Base-by-base conservation (phyloP, 805 yeast genomes). In the Lipomyces starkeyi region DNA sequence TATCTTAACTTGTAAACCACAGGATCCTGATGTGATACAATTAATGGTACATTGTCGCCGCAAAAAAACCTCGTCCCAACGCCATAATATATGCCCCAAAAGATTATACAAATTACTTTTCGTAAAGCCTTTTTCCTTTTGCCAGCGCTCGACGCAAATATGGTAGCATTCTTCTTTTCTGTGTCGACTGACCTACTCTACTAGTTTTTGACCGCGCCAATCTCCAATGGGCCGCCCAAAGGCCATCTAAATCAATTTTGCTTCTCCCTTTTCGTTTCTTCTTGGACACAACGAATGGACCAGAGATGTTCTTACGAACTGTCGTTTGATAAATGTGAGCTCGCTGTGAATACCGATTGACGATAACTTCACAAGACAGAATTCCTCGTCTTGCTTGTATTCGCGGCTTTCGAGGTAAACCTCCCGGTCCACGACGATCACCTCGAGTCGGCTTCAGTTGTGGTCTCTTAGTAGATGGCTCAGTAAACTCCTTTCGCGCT, bases 191-290 rank as follows among this genome's bases (percentile, higher is more conserved):
- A 27, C 4, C 49, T 29, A 43, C 59, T 14, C 43, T 37, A 40
- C 25, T 8, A 11, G 20, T 35, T 64, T 59, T 35, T 58, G 56
- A 22, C 9, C 56, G 27, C 56, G 34, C 56, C 34, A 29, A 14
- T 29, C 64, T 47, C 69, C 69, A 66, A 58, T 66, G 69, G 13
- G 66, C 64, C 40, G 66, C 66, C 69, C 69, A 66, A 17, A 66
- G 55, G 2, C 49, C 59, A 34, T 66, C 69, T 11, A 66, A 43
- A 52, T 66, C 64, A 29, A 66, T 35, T 29, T 47, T 25, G 20
- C 34, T 56, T 14, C 34, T 53, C 27, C 56, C 37, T 14, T 58
- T 54, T 6, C 62, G 61, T 27, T 59, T 66, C 8, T 62, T 62
- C 43, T 40, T 60, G 25, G 43, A 13, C 22, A 32, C 6, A 3